Percentiles rank a stretch among this genome's conserved stretches.
phyloP scores from a whole-genome alignment of 768 basidiomycete genomes.

The Collybia sp. region DNA sequence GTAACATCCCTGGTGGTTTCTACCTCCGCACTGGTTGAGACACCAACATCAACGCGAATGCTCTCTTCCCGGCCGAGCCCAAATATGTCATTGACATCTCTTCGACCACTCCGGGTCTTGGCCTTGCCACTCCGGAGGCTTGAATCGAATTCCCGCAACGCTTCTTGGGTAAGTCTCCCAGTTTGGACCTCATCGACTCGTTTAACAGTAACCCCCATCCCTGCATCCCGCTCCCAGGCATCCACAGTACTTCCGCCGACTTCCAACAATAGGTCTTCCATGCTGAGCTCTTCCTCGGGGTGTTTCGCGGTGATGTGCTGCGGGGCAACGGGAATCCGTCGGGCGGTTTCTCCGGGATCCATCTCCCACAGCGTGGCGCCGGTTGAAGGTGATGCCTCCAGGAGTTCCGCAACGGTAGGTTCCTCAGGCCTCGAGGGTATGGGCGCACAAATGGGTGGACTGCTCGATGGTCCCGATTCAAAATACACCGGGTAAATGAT shows the following conservation, averaged over 20 bases:
- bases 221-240: neutral
- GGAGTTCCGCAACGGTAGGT: too few species aligned
- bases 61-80: too few species aligned
- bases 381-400: neutral
- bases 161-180: too few species aligned
- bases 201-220: neutral
- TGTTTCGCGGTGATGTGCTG: neutral
- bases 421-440: too few species aligned
- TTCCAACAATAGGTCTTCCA: neutral
- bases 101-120: neutral
- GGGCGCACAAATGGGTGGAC: too few species aligned
- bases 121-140: neutral
- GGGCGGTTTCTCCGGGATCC: constrained; percentile 10
- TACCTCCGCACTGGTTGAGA: too few species aligned
- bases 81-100: neutral
- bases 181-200: neutral
- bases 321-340: constrained; percentile 2
- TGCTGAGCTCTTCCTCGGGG: constrained; percentile 8
- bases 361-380: constrained; percentile 13
- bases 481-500: too few species aligned
- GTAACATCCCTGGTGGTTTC: too few species aligned
- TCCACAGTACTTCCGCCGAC: neutral
- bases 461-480: too few species aligned
- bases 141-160: too few species aligned
- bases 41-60: too few species aligned